phyloP scores from a whole-genome alignment of 805 yeast genomes.

The Wickerhamomyces hampshirensis region DNA sequence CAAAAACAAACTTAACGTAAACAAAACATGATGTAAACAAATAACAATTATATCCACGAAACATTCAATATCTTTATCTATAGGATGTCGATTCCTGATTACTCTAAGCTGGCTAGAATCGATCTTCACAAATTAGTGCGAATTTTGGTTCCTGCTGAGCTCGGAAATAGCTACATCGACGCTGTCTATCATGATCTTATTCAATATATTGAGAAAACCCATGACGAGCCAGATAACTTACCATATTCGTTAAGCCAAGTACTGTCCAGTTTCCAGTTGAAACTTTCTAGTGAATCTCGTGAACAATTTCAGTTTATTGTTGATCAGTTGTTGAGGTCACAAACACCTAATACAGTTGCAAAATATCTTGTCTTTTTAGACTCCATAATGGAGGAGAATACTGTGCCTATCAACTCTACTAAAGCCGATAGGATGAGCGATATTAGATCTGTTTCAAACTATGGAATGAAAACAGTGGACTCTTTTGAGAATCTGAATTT shows the following conservation, averaged over 20 bases:
- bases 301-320: constrained; percentile 7
- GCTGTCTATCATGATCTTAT: constrained; percentile 16
- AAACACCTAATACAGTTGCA: constrained; percentile 7
- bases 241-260: not conserved
- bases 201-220: constrained; percentile 15
- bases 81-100: not conserved
- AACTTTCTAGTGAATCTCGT: not conserved
- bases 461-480: constrained; percentile 26
- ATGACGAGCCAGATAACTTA: not conserved
- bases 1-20: too few species aligned
- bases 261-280: not conserved
- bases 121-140: constrained; percentile 19
- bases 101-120: constrained; percentile 2
- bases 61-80: too few species aligned
- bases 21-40: too few species aligned
- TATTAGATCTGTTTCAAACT: constrained; percentile 6
- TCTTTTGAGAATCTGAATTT: constrained; percentile 33
- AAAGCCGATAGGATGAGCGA: constrained; percentile 3
- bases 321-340: constrained; percentile 6
- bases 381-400: not conserved
- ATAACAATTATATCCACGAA: too few species aligned
- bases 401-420: not conserved
- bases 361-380: constrained; percentile 5
- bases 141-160: constrained; percentile 10
- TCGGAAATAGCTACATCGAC: constrained; percentile 11